A percentile compares a stretch with the other conserved stretches of the same genome.
These are phyloP conservation scores for Paradendryphiella salina DNA, from an alignment of 2,329 filamentous ascomycete species.

Conservation along the genomic window DNA sequence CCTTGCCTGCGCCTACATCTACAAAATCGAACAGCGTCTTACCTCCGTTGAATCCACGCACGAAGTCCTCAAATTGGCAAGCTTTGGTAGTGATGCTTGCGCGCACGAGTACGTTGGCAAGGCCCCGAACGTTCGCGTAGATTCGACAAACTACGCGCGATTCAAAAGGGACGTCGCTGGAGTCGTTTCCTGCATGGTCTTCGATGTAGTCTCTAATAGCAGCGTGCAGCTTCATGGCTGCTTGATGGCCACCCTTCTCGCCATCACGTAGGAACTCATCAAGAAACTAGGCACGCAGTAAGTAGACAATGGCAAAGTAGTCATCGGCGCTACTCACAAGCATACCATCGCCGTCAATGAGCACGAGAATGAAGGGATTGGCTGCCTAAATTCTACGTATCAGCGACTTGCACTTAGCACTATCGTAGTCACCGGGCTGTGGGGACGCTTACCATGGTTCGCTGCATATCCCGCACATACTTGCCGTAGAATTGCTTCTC, in stretches of 20 bases:
- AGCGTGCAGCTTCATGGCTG: constrained; percentile 55
- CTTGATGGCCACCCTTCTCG: constrained; percentile 57
- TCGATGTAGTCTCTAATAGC: constrained; percentile 52
- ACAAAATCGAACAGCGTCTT: constrained; percentile 52
- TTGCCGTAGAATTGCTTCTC: constrained; percentile 30
- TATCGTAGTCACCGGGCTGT: background rate
- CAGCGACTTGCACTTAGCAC: background rate
- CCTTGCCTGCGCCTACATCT: constrained; percentile 53
- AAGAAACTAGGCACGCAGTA: constrained; percentile 46
- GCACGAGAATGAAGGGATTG: constrained; percentile 58
- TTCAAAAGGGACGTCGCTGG: constrained; percentile 46
- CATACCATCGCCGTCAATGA: constrained; percentile 61
- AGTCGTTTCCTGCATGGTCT: constrained; percentile 46
- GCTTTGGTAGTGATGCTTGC: constrained; percentile 52
- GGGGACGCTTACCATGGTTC: constrained; percentile 29
- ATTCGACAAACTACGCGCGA: constrained; percentile 57
- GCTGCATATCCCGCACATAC: constrained; percentile 21
- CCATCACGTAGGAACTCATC: constrained; percentile 56
- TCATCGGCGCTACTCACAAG: constrained; percentile 36
- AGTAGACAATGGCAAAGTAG: background rate
- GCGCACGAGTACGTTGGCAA: constrained; percentile 54
- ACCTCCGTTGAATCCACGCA: constrained; percentile 58
- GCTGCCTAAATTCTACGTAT: constrained; percentile 10
- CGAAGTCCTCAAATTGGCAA: constrained; percentile 55
- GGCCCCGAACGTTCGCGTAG: constrained; percentile 58